Evolutionary conservation across 768 basidiomycete species (phyloP).

Genomic region (Gymnopilus junonius): DNA sequence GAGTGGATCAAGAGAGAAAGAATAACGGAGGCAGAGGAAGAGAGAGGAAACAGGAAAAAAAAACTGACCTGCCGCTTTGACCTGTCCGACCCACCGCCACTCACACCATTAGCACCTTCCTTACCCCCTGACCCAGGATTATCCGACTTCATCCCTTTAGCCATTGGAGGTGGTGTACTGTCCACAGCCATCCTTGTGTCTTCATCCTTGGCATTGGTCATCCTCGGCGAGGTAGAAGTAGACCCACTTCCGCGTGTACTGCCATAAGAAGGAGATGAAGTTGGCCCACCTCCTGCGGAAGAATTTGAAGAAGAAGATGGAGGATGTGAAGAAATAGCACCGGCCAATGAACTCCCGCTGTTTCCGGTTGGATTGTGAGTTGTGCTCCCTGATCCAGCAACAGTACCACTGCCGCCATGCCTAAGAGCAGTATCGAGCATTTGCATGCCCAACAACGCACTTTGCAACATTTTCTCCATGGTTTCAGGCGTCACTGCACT

Average conservation of each 20-base stretch:
- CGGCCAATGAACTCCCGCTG: conserved; percentile 20
- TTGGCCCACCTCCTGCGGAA: conserved; percentile 1
- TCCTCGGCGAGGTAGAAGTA: conserved; percentile 17
- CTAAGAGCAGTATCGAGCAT: conserved; percentile 48
- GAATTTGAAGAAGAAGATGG: conserved; percentile 9
- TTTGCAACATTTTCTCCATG: conserved; percentile 47
- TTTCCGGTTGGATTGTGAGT: not conserved
- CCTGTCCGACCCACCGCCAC: conserved; percentile 7
- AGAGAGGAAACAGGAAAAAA: not conserved
- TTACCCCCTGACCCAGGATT: not conserved
- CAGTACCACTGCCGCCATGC: conserved; percentile 14
- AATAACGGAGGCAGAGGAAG: not conserved
- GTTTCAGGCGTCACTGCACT: conserved; percentile 30
- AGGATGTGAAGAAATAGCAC: conserved; percentile 10
- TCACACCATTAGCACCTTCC: conserved; percentile 6
- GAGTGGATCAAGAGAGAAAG: not conserved
- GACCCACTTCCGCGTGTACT: not conserved
- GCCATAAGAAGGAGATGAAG: not conserved
- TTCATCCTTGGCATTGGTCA: conserved; percentile 4
- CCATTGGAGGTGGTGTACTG: not conserved
- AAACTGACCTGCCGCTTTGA: conserved; percentile 19
- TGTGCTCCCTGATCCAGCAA: not conserved
- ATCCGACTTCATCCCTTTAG: conserved; percentile 3
- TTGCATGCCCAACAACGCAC: conserved; percentile 45
- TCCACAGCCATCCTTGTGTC: conserved; percentile 17